Base-by-base conservation (phyloP, 1,284 basidiomycete species). In the Wallemia hederae region DNA sequence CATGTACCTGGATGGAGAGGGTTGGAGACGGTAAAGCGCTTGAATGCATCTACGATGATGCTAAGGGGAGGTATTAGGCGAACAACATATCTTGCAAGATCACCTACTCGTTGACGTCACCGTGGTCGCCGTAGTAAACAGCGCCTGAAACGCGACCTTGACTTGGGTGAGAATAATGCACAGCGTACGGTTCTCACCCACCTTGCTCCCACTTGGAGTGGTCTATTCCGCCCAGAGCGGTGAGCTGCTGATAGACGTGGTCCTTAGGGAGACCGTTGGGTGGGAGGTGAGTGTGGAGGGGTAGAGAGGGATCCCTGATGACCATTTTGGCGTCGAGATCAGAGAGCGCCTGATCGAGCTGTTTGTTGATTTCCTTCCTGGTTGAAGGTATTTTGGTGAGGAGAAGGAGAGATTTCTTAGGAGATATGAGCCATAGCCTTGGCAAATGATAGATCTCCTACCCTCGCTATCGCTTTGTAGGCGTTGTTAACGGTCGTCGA, bases 1-100 rank as follows among this genome's bases (percentile, higher is more conserved):
- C 11, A 56, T 26, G 14, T 26, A 56, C 55, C 55, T 24, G 92
- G 90, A 67, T 97, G 92, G 1, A 97, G 75, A 1, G 92, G 91
- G 67, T 97, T 97, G 27, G 85, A 66, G n/a, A 72, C 64, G 7
- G 70, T 55, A 62, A 68, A 69, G 24, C 65, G 62, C 33, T 60
- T 62, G 60, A 70, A 64, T 31, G 67, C 62, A 2, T 64, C 63
- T 27, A 65, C 60, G n/a, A 70, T 62, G 27, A 70, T 60, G 22
- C 65, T 64, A 59, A 59, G 64, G 29, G n/a, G n/a, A n/a, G n/a
- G n/a, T n/a, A 69, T 62, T 57, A 2, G 1, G 27, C 62, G 26
- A 55, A 17, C 59, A 27, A 31, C 7, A 60, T 49, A 29, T 33
- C 34, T 3, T 29, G 22, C 11, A 56, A 56, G 14, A 26, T 15